A percentile compares a stretch with the other conserved stretches of the same genome.
Conservation (phyloP, 2,329 filamentous ascomycete genomes). For the Ophiostoma australiae region DNA sequence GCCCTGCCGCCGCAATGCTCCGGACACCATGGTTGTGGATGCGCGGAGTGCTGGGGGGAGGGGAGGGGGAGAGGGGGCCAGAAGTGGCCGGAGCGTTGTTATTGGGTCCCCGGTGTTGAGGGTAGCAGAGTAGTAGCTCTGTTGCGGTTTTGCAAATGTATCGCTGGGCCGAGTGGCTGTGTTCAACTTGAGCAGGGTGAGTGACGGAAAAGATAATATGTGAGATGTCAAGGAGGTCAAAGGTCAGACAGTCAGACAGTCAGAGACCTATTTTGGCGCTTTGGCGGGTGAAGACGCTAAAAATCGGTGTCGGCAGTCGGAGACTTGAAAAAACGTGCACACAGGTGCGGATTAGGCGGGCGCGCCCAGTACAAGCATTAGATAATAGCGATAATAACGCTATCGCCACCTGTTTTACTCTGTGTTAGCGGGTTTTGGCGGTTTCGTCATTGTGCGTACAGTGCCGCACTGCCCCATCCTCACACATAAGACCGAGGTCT, state of each 20-base stretch:
- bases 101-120: slow-evolving; percentile 5
- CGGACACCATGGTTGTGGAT: slow-evolving; percentile 23
- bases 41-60: not conserved
- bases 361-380: not conserved
- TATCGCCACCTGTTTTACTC: not conserved
- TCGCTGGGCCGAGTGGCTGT: not conserved
- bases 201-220: not conserved
- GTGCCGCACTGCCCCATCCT: not conserved
- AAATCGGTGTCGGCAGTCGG: slow-evolving; percentile 14
- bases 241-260: not conserved
- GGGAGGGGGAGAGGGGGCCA: slow-evolving; percentile 1
- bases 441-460: slow-evolving; percentile 10
- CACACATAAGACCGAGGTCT: not conserved
- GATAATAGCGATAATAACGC: slow-evolving; percentile 12
- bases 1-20: slow-evolving; percentile 26
- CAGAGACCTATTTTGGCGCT: not conserved
- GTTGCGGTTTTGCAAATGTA: not conserved
- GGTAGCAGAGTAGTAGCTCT: not conserved
- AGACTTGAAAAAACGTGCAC: slow-evolving; percentile 12
- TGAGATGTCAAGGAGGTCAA: not conserved
- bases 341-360: slow-evolving; percentile 8
- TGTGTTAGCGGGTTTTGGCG: not conserved
- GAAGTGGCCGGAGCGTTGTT: slow-evolving; percentile 5
- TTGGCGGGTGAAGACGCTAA: slow-evolving; percentile 19
- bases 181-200: not conserved